phyloP scores from a whole-genome alignment of 177 flowering plant species.

The Vitis hybrid region DNA sequence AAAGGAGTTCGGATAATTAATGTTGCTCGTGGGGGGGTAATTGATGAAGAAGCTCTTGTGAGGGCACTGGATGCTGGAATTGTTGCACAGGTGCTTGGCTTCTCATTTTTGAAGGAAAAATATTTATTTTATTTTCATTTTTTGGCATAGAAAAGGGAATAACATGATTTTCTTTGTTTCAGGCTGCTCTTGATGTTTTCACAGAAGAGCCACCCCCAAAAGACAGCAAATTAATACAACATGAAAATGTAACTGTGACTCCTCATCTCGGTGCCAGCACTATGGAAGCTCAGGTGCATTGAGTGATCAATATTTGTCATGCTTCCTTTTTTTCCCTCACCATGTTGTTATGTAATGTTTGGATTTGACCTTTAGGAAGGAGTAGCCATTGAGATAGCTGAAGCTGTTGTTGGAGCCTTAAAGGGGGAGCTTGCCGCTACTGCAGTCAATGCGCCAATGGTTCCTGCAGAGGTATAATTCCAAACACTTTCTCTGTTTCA shows the following conservation, averaged over 20 bases:
- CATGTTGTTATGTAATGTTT: background rate
- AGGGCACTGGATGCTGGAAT: constrained; percentile 82
- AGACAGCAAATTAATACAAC: constrained; percentile 66
- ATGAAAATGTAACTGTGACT: constrained; percentile 81
- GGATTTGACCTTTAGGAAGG: constrained; percentile 56
- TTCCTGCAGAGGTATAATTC: constrained; percentile 64
- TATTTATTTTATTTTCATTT: background rate
- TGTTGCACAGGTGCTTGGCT: constrained; percentile 74
- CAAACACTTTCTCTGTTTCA: background rate
- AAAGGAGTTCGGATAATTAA: constrained; percentile 84
- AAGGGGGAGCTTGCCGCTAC: constrained; percentile 81
- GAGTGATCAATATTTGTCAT: background rate
- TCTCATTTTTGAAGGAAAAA: background rate
- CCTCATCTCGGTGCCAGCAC: constrained; percentile 99
- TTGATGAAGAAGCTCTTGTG: constrained; percentile 91
- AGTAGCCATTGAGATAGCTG: constrained; percentile 83
- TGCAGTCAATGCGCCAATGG: constrained; percentile 92
- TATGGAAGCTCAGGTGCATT: constrained; percentile 72
- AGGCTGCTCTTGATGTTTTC: constrained; percentile 99
- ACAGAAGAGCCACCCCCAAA: constrained; percentile 77
- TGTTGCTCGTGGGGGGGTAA: constrained; percentile 98
- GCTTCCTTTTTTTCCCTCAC: background rate
- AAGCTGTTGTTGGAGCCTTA: constrained; percentile 80
- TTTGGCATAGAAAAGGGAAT: background rate
- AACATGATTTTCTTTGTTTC: constrained; percentile 10